phyloP scores from a whole-genome alignment of 805 yeast genomes.

The Yarrowia osloensis region DNA sequence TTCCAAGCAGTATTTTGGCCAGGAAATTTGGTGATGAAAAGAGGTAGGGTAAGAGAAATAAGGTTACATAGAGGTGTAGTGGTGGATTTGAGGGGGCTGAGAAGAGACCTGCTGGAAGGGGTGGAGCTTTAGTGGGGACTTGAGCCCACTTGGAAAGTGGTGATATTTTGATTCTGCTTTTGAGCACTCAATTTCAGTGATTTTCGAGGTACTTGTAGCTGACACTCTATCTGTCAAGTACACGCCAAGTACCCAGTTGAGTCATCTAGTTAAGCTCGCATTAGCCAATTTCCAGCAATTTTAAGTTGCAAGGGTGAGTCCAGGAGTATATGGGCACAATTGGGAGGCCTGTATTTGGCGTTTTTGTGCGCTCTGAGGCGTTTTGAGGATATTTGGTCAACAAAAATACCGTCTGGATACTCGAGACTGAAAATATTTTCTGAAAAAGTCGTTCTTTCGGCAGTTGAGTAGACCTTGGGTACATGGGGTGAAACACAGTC shows the following conservation, averaged over 20 bases:
- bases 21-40: slow-evolving; percentile 24
- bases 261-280: too few species aligned
- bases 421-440: not conserved
- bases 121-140: too few species aligned
- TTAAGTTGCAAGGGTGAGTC: not conserved
- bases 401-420: not conserved
- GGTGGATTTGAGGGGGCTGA: not conserved
- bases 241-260: too few species aligned
- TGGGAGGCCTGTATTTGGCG: too few species aligned
- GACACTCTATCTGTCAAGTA: too few species aligned
- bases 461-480: not conserved
- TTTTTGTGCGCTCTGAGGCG: not conserved
- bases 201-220: too few species aligned
- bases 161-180: too few species aligned
- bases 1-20: not conserved
- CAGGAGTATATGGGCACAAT: not conserved
- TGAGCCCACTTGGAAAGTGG: too few species aligned
- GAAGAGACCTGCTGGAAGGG: not conserved
- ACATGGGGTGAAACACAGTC: not conserved
- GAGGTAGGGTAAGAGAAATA: slow-evolving; percentile 15
- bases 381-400: not conserved
- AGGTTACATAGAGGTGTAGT: not conserved
- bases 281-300: not conserved
- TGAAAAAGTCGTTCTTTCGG: not conserved
- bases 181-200: too few species aligned